Base-by-base conservation (phyloP, 2,329 filamentous ascomycete genomes). In the Penicillium oxalicum region DNA sequence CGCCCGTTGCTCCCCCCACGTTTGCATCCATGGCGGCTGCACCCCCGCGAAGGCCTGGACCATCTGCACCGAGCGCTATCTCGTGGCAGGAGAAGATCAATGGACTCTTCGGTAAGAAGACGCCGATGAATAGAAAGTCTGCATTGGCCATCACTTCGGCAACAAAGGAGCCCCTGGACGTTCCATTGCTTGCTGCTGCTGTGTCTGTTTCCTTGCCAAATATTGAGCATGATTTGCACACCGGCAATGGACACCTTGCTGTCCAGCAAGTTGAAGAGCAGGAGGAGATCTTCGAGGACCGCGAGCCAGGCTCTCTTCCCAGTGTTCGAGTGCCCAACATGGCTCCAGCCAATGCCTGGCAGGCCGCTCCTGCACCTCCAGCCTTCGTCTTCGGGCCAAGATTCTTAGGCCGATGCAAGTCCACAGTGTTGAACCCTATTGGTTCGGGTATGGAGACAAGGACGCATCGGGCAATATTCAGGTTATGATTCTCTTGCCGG, bases 41-140 rank as follows among this genome's bases (percentile, higher is more conserved):
- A 45, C 58, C 65, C 26, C 61, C 71, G 33, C 66, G 70, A 34
- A 66, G 66, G 24, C 38, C 44, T 2, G 60, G 68, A 6, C 66
- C 71, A 43, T 71, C 74, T 40, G 62, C 74, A 50, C 67, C 74
- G 44, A 75, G 70, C 51, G 71, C 71, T 12, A 73, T 75, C 43
- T 70, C 70, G 6, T 91, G 90, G 90, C 89, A 95, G 67, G 84
- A 87, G 59, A 83, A 83, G 60, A 90, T 96, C 66, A 90, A 95
- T 67, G 84, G 79, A 40, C 77, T 95, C 39, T 76, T 84, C 57
- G 81, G 82, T n/a, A 90, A 86, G 63, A 76, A 81, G 46, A 63
- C 64, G 11, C 54, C 64, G 5, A 56, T 59, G 6, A 74, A 77
- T 40, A 82, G 78, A 59, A 75, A 78, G 50, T 74, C 64, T 62